Conservation (phyloP, 139 green algal genomes). For the Chlamydomonas incerta region DNA sequence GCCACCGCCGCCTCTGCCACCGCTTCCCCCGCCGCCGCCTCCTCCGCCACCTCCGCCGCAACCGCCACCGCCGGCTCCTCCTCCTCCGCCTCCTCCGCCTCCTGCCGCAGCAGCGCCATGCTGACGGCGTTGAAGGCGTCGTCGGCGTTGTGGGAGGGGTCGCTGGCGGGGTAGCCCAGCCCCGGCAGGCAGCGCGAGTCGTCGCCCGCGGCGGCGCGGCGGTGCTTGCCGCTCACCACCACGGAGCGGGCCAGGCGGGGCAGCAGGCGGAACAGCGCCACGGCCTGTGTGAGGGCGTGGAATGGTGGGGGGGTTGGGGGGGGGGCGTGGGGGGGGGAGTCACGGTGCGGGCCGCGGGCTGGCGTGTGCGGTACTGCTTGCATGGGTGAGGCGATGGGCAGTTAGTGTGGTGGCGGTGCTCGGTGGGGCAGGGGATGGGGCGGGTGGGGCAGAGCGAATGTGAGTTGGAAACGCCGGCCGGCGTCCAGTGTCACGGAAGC, state of each 20-base stretch:
- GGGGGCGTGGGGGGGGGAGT: neutral
- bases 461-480: no score
- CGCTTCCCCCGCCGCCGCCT: no score
- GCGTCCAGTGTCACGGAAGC: no score
- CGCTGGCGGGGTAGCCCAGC: constrained; percentile 39
- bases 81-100: neutral
- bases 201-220: neutral
- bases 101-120: neutral
- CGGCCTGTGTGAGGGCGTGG: no score
- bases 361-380: no score
- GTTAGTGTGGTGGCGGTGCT: no score
- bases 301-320: neutral
- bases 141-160: constrained; percentile 41
- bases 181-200: constrained; percentile 13
- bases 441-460: no score
- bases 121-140: constrained; percentile 40
- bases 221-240: constrained; percentile 30
- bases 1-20: neutral
- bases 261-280: constrained; percentile 12
- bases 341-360: no score
- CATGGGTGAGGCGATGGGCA: no score
- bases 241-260: constrained; percentile 2
- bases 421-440: neutral
- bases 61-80: neutral
- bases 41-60: neutral